Evolutionary conservation across 2,329 filamentous ascomycete species (phyloP).

Genomic region (Pseudogymnoascus sp.): DNA sequence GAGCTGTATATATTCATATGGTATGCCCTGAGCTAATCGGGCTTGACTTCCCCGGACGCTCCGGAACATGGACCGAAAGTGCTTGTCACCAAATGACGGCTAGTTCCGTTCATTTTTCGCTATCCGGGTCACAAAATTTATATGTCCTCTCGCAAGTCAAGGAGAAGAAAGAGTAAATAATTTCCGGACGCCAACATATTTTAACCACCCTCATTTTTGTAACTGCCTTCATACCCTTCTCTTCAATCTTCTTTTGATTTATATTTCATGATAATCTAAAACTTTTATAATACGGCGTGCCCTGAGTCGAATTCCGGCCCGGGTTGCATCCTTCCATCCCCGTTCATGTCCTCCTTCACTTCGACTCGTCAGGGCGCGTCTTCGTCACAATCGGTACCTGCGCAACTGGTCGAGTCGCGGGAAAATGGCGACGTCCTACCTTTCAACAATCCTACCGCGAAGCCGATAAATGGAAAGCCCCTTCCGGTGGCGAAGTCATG

Average conservation of each 20-base stretch:
- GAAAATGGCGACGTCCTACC: slow-evolving; percentile 52
- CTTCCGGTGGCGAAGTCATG: slow-evolving; percentile 65
- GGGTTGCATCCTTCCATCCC: background rate
- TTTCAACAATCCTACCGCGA: slow-evolving; percentile 32
- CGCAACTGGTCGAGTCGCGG: slow-evolving; percentile 46
- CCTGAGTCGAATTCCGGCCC: slow-evolving; percentile 5
- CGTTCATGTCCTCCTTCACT: slow-evolving; percentile 2
- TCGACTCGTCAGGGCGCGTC: background rate
- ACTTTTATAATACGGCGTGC: background rate
- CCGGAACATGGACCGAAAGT: slow-evolving; percentile 1
- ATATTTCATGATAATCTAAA: slow-evolving; percentile 9
- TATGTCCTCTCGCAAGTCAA: background rate
- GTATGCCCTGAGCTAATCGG: background rate
- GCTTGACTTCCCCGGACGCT: slow-evolving; percentile 5
- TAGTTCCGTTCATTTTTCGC: slow-evolving; percentile 7
- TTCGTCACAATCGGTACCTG: slow-evolving; percentile 1
- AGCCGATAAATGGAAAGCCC: slow-evolving; percentile 31
- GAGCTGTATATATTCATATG: background rate
- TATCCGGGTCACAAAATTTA: slow-evolving; percentile 12
- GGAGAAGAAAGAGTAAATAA: background rate
- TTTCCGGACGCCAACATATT: background rate
- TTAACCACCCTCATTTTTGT: slow-evolving; percentile 7
- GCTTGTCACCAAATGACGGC: slow-evolving; percentile 5
- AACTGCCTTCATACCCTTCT: background rate
- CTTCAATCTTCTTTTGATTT: background rate